phyloP scores from a whole-genome alignment of 192 early-diverging fungal genomes.

The Haplosporangium gracile region DNA sequence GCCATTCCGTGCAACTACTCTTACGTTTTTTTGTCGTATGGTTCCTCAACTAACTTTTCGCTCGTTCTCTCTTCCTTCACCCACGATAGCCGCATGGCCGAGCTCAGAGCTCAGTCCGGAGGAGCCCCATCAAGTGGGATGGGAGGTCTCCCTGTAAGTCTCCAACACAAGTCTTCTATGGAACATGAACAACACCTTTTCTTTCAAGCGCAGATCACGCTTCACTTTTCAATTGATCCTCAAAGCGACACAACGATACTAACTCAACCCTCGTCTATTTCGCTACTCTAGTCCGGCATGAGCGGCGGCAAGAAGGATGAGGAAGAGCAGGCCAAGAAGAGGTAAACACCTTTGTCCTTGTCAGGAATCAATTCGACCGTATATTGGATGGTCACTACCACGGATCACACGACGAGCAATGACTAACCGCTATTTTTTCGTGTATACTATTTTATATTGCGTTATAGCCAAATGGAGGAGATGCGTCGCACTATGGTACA shows the following conservation, averaged over 20 bases:
- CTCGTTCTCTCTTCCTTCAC: neutral
- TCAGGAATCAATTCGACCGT: neutral
- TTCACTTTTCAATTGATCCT: neutral
- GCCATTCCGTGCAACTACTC: constrained; percentile 60
- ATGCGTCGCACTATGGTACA: constrained; percentile 81
- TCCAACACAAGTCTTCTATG: neutral
- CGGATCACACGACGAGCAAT: neutral
- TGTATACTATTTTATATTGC: neutral
- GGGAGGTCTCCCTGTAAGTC: constrained; percentile 40
- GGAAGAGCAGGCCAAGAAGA: constrained; percentile 80
- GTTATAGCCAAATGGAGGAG: constrained; percentile 85
- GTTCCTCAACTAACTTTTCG: neutral
- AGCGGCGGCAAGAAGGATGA: constrained; percentile 58
- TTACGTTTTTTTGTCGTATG: neutral
- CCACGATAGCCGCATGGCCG: constrained; percentile 55
- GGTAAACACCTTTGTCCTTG: constrained; percentile 53
- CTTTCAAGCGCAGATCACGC: neutral
- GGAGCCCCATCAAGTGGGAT: constrained; percentile 32
- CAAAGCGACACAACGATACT: neutral
- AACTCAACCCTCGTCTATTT: neutral
- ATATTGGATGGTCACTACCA: neutral
- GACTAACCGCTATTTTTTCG: neutral
- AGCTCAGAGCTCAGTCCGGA: constrained; percentile 55
- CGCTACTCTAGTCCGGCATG: constrained; percentile 44
- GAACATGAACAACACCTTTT: neutral